Conservation (phyloP, 495 filamentous ascomycete species). For the Tuber microsphaerosporum region DNA sequence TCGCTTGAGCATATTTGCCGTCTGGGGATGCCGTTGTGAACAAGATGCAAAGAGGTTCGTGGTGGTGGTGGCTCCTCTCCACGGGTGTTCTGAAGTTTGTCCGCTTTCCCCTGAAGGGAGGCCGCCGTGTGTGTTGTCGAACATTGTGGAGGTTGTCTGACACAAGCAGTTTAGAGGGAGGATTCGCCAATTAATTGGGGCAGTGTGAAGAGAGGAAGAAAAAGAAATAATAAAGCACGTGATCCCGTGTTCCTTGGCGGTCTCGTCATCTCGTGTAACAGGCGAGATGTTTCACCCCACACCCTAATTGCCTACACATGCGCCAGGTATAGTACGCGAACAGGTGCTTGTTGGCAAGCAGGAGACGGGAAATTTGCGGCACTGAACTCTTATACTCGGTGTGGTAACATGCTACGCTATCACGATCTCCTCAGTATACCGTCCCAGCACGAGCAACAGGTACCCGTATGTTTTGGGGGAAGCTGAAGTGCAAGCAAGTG, state of each 20-base stretch:
- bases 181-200: background rate
- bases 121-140: background rate
- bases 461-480: background rate
- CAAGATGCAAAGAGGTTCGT: background rate
- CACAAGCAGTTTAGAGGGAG: background rate
- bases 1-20: background rate
- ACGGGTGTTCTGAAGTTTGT: background rate
- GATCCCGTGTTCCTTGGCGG: background rate
- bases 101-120: background rate
- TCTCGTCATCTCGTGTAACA: background rate
- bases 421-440: too few relatives aligned
- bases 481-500: background rate
- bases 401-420: too few relatives aligned
- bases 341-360: too few relatives aligned
- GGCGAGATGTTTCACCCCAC: background rate
- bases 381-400: too few relatives aligned
- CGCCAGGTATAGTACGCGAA: too few relatives aligned
- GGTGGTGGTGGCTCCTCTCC: background rate
- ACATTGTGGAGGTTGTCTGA: background rate
- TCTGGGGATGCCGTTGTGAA: background rate
- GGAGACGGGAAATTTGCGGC: too few relatives aligned
- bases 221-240: background rate
- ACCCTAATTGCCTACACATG: too few relatives aligned
- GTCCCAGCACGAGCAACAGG: too few relatives aligned
- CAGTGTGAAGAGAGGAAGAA: background rate